These are phyloP conservation scores for Phytophthora melonis DNA, from an alignment of 352 stramenopile genomes.

Conservation along the genomic window DNA sequence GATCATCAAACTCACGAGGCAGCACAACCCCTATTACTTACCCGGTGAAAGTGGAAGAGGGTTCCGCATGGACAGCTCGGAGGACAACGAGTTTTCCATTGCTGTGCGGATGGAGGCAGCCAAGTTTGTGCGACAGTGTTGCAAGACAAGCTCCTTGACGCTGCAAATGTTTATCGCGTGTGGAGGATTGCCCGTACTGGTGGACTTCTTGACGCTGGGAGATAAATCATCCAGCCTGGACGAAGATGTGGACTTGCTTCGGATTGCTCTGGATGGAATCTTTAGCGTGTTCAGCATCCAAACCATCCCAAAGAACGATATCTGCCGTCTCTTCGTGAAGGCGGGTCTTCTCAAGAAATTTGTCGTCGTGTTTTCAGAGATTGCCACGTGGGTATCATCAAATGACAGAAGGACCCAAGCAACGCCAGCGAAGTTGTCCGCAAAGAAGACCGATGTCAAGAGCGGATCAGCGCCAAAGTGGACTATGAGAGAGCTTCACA, in stretches of 20 bases:
- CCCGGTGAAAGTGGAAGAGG: conserved; percentile 25
- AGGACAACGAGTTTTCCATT: conserved; percentile 48
- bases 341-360: conserved; percentile 91
- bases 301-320: conserved; percentile 94
- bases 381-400: conserved; percentile 51
- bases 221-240: conserved; percentile 33
- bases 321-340: conserved; percentile 95
- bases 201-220: conserved; percentile 81
- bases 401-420: conserved; percentile 31
- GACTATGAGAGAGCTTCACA: conserved; percentile 75
- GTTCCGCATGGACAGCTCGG: conserved; percentile 24
- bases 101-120: conserved; percentile 87
- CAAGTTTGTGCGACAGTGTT: conserved; percentile 90
- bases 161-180: conserved; percentile 95
- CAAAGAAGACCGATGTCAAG: conserved; percentile 8
- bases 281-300: conserved; percentile 92
- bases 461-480: conserved; percentile 38
- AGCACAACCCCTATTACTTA: conserved; percentile 50
- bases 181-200: conserved; percentile 86
- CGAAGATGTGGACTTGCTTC: conserved; percentile 65
- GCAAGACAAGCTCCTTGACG: conserved; percentile 87
- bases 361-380: conserved; percentile 86
- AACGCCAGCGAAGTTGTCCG: background rate
- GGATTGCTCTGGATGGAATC: conserved; percentile 92
- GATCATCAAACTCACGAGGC: conserved; percentile 90